Conservation (phyloP, 2,329 filamentous ascomycete species). For the Penicillium sumatraense region DNA sequence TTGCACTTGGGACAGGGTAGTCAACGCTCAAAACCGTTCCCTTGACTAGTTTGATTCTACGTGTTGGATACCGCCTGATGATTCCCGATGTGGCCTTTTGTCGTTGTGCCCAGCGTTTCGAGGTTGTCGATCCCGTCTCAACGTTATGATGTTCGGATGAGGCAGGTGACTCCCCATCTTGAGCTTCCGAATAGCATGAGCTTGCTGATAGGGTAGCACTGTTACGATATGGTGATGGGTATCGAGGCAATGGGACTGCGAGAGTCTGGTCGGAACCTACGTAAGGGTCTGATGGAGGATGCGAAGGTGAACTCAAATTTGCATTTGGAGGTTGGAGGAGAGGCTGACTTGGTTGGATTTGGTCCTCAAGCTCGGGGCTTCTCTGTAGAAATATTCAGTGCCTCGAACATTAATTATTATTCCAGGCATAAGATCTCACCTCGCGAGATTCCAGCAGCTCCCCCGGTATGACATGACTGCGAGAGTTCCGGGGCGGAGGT, state of each 20-base stretch:
- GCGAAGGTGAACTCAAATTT: neutral
- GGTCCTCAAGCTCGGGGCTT: slow-evolving; percentile 9
- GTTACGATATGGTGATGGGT: slow-evolving; percentile 6
- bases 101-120: slow-evolving; percentile 12
- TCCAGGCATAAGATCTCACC: neutral
- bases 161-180: neutral
- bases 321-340: neutral
- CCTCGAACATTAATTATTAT: neutral
- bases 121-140: slow-evolving; percentile 8
- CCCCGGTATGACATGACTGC: neutral
- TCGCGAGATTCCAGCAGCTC: neutral
- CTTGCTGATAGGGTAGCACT: slow-evolving; percentile 1
- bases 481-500: neutral
- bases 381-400: neutral
- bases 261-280: neutral
- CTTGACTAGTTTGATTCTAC: slow-evolving; percentile 14
- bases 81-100: slow-evolving; percentile 2
- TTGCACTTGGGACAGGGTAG: slow-evolving; percentile 16
- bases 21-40: slow-evolving; percentile 13
- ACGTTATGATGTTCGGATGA: neutral
- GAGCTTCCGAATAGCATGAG: slow-evolving; percentile 1
- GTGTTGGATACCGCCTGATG: slow-evolving; percentile 9
- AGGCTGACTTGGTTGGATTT: neutral
- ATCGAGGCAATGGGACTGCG: neutral
- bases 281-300: neutral